Evolutionary conservation across 352 stramenopile genomes (phyloP), one percentile per base, ranked within the genome.

Genomic region (Globisporangium cederbergense): DNA sequence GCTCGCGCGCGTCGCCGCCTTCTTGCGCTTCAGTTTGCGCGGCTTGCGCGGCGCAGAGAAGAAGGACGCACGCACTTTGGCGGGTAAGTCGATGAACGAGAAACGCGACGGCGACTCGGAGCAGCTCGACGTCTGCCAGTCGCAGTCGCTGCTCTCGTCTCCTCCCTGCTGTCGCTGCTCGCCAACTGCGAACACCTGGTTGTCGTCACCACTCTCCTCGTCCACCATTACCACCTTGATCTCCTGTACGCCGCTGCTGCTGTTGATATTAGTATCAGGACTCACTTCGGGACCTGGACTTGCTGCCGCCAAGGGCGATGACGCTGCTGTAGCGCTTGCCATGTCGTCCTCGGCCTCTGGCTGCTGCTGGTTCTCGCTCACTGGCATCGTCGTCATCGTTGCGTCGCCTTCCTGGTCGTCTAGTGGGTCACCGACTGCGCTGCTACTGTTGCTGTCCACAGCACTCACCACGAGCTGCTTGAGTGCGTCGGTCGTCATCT

Each of bases 41-140:
- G 45, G 40, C 34, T 67, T 58, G 6, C 69, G 70, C 16, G 43
- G 70, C 43, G 43, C 18, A 4, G 75, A 56, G 51, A 86, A 83
- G 36, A 86, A 63, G 28, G 77, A 82, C 40, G 70, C 60, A 42
- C 77, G 77, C 36, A 86, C 72, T 47, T 76, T 80, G 2, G 60
- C 67, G 1, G 77, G 77, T 2, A 86, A 46, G 2, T 60, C 68
- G n/a, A 82, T 45, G 43, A 86, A 56, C 36, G 77, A 86, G 64
- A 86, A 86, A 25, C 77, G 73, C 43, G 65, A 36, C 5, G 65
- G 30, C 51, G 63, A 53, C 52, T 84, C 75, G 16, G 70, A 81
- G 22, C 67, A 79, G 67, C 70, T 85, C 53, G 73, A 84, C 53
- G 73, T 74, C 62, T 71, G 75, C 57, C 69, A 76, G 55, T 88